These are phyloP conservation scores for Penicillium janthinellum DNA, from an alignment of 2,329 filamentous ascomycete species.

Conservation along the genomic window DNA sequence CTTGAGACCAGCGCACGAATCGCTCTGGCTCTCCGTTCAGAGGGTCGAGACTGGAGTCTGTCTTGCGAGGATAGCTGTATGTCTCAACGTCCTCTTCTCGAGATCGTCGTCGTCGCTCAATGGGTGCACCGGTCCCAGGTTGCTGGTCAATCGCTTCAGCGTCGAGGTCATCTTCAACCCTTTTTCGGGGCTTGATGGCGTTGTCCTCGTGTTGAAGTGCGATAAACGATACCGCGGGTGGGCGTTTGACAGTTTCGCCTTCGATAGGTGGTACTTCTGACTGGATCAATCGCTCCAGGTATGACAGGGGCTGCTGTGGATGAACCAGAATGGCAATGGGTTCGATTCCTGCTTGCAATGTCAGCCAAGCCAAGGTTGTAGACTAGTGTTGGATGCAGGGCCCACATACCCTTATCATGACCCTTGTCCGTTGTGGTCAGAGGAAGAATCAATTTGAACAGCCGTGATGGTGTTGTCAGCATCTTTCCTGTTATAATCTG, in stretches of 20 bases:
- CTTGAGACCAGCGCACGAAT: constrained; percentile 85
- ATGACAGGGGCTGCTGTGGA: constrained; percentile 86
- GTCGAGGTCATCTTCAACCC: constrained; percentile 36
- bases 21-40: constrained; percentile 39
- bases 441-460: constrained; percentile 79
- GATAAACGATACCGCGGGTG: constrained; percentile 75
- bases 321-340: constrained; percentile 83
- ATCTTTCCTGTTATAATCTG: constrained; percentile 63
- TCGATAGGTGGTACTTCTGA: constrained; percentile 75
- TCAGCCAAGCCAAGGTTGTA: constrained; percentile 8
- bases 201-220: constrained; percentile 73
- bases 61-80: constrained; percentile 68
- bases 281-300: constrained; percentile 85
- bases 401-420: constrained; percentile 55
- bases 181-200: constrained; percentile 47
- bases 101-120: constrained; percentile 48
- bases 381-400: background rate
- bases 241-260: constrained; percentile 62
- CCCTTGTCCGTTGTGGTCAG: constrained; percentile 63
- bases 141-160: constrained; percentile 44
- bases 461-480: constrained; percentile 75
- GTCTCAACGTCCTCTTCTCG: constrained; percentile 66
- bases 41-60: constrained; percentile 19
- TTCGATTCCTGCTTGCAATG: constrained; percentile 60
- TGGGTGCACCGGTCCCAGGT: constrained; percentile 19